Evolutionary conservation across 805 yeast species (phyloP).

Genomic region (Yarrowia porcina): DNA sequence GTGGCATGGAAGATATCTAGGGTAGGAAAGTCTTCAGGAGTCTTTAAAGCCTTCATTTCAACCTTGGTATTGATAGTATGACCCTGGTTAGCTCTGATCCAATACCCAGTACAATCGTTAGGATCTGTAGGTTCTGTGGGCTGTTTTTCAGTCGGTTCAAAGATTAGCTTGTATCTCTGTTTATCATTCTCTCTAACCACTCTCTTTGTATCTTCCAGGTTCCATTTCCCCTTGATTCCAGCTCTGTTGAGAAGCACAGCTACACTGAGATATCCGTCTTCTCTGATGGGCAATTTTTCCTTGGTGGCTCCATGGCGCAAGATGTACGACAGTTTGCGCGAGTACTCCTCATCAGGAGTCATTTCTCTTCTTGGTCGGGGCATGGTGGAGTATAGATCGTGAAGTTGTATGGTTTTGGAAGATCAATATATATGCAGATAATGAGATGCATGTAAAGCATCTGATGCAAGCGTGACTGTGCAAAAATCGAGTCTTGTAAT

Average conservation of each 20-base stretch:
- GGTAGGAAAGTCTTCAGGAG: constrained; percentile 47
- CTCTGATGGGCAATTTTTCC: constrained; percentile 62
- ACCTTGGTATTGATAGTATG: constrained; percentile 60
- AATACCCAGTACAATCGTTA: constrained; percentile 28
- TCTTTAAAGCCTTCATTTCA: constrained; percentile 42
- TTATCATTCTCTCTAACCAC: constrained; percentile 68
- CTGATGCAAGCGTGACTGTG: neutral
- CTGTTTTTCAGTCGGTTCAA: constrained; percentile 12
- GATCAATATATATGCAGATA: neutral
- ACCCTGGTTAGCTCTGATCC: constrained; percentile 90
- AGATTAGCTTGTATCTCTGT: constrained; percentile 56
- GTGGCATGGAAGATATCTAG: constrained; percentile 80
- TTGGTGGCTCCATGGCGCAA: constrained; percentile 82
- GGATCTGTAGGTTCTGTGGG: constrained; percentile 27
- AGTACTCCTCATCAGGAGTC: constrained; percentile 45
- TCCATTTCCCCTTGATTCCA: constrained; percentile 56
- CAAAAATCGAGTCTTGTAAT: too few species aligned
- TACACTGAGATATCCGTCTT: constrained; percentile 62
- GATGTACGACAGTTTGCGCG: constrained; percentile 71
- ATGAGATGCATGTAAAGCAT: neutral
- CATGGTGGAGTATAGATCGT: neutral
- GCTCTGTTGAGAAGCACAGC: constrained; percentile 53
- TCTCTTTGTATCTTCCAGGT: constrained; percentile 53
- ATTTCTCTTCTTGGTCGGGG: constrained; percentile 26
- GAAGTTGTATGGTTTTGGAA: neutral